phyloP scores from a whole-genome alignment of 768 basidiomycete species.

The Tricholoma sp. region DNA sequence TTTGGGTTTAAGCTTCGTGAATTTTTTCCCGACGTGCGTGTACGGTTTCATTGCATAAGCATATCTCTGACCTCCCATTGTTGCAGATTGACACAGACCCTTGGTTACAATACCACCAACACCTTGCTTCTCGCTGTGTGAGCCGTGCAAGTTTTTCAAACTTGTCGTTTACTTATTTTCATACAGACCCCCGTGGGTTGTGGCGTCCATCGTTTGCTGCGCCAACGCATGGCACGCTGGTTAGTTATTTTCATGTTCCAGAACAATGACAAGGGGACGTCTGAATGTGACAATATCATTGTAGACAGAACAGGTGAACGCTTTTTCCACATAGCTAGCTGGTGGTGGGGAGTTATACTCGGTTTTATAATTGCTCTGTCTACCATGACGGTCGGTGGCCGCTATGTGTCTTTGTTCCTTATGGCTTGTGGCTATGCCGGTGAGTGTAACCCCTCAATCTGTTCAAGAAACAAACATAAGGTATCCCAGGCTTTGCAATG shows the following conservation, averaged over 20 bases:
- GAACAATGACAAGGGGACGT: neutral
- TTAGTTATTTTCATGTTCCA: conserved; percentile 3
- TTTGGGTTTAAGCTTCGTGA: conserved; percentile 53
- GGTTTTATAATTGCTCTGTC: conserved; percentile 59
- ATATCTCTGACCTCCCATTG: neutral
- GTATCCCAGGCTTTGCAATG: conserved; percentile 33
- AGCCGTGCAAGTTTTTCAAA: conserved; percentile 11
- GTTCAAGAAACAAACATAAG: neutral
- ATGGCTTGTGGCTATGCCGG: conserved; percentile 54
- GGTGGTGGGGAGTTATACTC: conserved; percentile 58
- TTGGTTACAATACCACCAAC: conserved; percentile 56
- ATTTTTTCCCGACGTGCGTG: conserved; percentile 54
- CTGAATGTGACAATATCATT: neutral
- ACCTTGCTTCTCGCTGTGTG: conserved; percentile 58
- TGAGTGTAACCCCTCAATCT: conserved; percentile 7
- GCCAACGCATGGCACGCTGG: conserved; percentile 52
- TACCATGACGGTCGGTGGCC: conserved; percentile 43
- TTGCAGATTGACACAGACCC: conserved; percentile 48
- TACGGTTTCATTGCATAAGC: neutral
- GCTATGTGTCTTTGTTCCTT: conserved; percentile 60
- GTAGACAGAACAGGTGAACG: conserved; percentile 56
- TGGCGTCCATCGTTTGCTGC: conserved; percentile 44
- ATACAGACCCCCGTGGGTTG: conserved; percentile 59
- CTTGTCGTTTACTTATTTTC: neutral
- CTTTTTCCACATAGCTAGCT: conserved; percentile 52